Base-by-base conservation (phyloP, 2,329 filamentous ascomycete genomes). In the Fusarium devonianum region DNA sequence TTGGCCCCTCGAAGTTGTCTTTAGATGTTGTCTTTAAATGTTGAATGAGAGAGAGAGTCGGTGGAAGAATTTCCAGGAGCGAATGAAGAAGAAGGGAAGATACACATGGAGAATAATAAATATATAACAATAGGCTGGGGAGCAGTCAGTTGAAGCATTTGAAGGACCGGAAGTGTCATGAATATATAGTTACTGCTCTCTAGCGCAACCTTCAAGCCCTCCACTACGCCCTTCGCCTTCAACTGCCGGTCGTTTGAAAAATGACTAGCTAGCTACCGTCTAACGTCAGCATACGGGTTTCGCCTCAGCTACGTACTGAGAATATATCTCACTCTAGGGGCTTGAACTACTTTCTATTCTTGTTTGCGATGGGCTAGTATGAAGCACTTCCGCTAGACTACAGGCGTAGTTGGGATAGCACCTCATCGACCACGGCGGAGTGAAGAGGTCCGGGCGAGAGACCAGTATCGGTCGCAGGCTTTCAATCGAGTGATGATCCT, bases 171-270 rank as follows among this genome's bases (percentile, higher is more conserved):
- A 30, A 17, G 33, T 18, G 13, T 37, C 23, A 30, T 13, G 34
- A 28, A 37, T 38, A 45, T 45, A 22, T 43, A 43, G 5, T 5
- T 22, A 9, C 30, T 17, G 30, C n/a, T 21, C 30, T 17, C 18
- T 33, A 33, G 30, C 14, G 18, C 4, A 34, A 34, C 30, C 30
- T 34, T 12, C 23, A 26, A n/a, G 23, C 23, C 23, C 9, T 26
- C 23, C 23, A 12, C 19, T 21, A 34, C 10, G 30, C 12, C 30
- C 16, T 4, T 7, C 30, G n/a, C n/a, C n/a, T 26, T 3, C 23
- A 10, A 12, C 23, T 26, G 23, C n/a, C n/a, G 23, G 10, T 25
- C 22, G 8, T 9, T 25, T 25, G 4, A 11, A 9, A 11, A 11
- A 3, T 10, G 22, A 25, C 22, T 25, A 25, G 22, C 7, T 25